Percentiles rank a stretch among this genome's conserved stretches.
Evolutionary conservation across 768 basidiomycete genomes (phyloP).

Genomic region (Gyrodon lividus): DNA sequence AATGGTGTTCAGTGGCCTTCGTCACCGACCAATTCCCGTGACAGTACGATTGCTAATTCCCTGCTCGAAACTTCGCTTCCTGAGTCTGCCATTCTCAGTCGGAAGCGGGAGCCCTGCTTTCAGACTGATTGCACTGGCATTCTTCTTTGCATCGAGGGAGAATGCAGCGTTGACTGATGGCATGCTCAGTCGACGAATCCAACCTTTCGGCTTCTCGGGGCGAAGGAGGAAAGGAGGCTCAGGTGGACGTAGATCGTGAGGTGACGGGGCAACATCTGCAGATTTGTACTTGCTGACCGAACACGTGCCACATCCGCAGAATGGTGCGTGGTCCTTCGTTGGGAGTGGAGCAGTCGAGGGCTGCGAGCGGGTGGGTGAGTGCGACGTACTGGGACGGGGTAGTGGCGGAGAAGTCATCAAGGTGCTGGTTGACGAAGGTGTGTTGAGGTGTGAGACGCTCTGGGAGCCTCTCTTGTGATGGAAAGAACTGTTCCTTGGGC

Average conservation of each 20-base stretch:
- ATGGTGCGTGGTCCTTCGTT: constrained; percentile 50
- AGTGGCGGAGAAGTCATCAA: background rate
- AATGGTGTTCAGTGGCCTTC: constrained; percentile 1
- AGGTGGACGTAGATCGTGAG: constrained; percentile 40
- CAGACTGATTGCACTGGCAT: constrained; percentile 43
- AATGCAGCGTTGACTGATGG: constrained; percentile 63
- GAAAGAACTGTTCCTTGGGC: constrained; percentile 23
- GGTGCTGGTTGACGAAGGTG: constrained; percentile 15
- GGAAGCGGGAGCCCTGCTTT: constrained; percentile 30
- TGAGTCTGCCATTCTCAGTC: constrained; percentile 49
- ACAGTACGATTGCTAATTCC: constrained; percentile 50
- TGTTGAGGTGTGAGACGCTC: constrained; percentile 28
- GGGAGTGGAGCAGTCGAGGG: constrained; percentile 24
- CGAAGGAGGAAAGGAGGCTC: constrained; percentile 46
- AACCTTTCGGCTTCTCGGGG: constrained; percentile 61
- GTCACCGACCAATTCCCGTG: constrained; percentile 46
- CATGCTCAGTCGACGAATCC: constrained; percentile 80
- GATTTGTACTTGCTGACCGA: constrained; percentile 56
- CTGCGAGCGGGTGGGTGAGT: constrained; percentile 29
- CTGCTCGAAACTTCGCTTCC: constrained; percentile 35
- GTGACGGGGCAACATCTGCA: constrained; percentile 24
- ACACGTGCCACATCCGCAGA: constrained; percentile 66
- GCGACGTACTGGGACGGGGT: constrained; percentile 24
- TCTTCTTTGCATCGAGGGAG: constrained; percentile 56
- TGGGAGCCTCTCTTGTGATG: constrained; percentile 30